Evolutionary conservation across 768 basidiomycete species (phyloP), one percentile per base, ranked within the genome.

Genomic region (Sporobolomyces roseus): DNA sequence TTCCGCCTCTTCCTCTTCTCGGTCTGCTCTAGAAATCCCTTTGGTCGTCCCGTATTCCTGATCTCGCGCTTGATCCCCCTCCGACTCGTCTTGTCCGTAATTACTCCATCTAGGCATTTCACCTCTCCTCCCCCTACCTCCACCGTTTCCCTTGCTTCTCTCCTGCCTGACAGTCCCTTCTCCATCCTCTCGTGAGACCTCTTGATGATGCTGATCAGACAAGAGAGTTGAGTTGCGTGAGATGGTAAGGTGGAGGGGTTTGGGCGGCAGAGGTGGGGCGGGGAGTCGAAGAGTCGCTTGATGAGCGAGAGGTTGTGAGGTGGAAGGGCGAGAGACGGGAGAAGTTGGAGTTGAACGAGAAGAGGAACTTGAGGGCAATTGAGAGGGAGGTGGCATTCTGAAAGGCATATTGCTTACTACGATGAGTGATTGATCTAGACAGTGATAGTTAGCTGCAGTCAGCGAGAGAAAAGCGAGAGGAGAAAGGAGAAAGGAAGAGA

Each of bases 221-320:
- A 41, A 27, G 19, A 25, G 29, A 13, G 38, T 27, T n/a, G 56
- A 45, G 6, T 27, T 43, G 25, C 45, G 43, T 35, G 56, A 56
- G 29, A 66, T 45, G 10, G 70, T 67, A 16, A 72, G 54, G 25
- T 68, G 61, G 8, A 72, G 63, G 2, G 71, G 71, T 21, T 72
- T 72, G 1, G 71, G 71, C 10, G 71, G 71, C 23, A 60, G 30
- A 0, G 61, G 66, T 1, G 66, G 69, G 10, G 61, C 46, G 1
- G 70, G 46, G 8, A 71, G 49, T 6, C 70, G 61, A 14, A 71
- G 61, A 7, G 70, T 63, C 1, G 46, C 36, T 4, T 46, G 19
- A 4, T 48, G 10, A 25, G 46, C 12, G 13, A 27, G 7, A 8
- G 54, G 14, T n/a, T 2, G 36, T 8, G 53, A 19, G 25, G 21